Base-by-base conservation (phyloP, 495 filamentous ascomycete genomes). In the Trichocladium antarcticum region DNA sequence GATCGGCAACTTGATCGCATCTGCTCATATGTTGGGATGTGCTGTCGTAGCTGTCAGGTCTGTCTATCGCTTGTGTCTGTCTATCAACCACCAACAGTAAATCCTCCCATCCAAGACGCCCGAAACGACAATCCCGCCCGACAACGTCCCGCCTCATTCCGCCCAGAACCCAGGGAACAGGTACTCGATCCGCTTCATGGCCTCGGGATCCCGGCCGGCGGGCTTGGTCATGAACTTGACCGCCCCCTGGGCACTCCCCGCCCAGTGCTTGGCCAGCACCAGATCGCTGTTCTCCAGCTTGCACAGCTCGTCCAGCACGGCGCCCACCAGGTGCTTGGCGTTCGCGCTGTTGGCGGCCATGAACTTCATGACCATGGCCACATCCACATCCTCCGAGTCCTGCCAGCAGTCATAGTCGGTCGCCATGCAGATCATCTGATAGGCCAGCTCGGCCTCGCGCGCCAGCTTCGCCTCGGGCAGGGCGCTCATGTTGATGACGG, bases 341-440 rank as follows among this genome's bases (percentile, higher is more conserved):
- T 97, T 99, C 51, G 78, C 72, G 37, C 83, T 74, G 65, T 99
- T 99, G 46, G 85, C 81, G 55, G 79, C 82, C 93, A 99, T 99
- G 66, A 96, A 83, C 37, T 79, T 84, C 83, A 96, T 90, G 12
- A 99, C 93, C 84, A 95, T 95, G 61, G 86, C 86, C 7, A 99
- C 92, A 51, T 85, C 89, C 29, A 99, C 92, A 36, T 82, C 84
- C 38, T 77, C 80, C 27, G 66, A 69, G 62, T 85, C n/a, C n/a
- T n/a, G 84, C 92, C 92, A 97, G 77, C 89, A 95, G 67, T 99
- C 93, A 59, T 99, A 99, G 69, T 99, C 92, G 19, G 92, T 99
- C 22, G 84, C 82, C 93, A 99, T 99, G 74, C 90, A 96, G 56
- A 99, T 90, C 79, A 96, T 90, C 70, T 90, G 87, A 61, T 95